These are phyloP conservation scores for Spizellomyces sp. DNA, from an alignment of 192 early-diverging fungal species.

Conservation along the genomic window DNA sequence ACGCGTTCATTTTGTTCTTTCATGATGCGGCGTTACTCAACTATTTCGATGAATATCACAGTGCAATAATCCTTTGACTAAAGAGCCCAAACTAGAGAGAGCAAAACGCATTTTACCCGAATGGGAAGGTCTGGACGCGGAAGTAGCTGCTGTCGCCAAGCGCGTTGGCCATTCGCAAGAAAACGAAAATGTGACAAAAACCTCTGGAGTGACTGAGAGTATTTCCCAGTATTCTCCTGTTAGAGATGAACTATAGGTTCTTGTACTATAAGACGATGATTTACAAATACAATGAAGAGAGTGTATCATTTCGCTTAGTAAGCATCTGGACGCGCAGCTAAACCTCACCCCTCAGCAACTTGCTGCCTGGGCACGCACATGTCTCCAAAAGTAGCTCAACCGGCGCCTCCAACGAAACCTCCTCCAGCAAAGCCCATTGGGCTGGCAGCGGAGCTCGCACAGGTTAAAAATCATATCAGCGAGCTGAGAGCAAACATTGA, in stretches of 20 bases:
- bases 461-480: slow-evolving; percentile 26
- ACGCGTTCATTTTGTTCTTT: background rate
- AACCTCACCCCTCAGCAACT: too few species aligned
- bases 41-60: slow-evolving; percentile 28
- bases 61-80: slow-evolving; percentile 99
- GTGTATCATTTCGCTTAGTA: too few species aligned
- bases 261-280: too few species aligned
- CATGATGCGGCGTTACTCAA: background rate
- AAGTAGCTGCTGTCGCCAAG: slow-evolving; percentile 44
- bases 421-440: background rate
- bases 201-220: too few species aligned
- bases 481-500: slow-evolving; percentile 11
- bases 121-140: slow-evolving; percentile 85
- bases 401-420: background rate
- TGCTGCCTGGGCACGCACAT: background rate
- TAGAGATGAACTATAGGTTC: too few species aligned
- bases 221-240: too few species aligned
- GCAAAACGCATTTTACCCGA: slow-evolving; percentile 91
- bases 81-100: slow-evolving; percentile 96
- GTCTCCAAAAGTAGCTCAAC: background rate
- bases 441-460: slow-evolving; percentile 8
- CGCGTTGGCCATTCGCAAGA: background rate
- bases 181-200: too few species aligned
- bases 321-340: too few species aligned
- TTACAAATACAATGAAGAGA: too few species aligned